Evolutionary conservation across 2,329 filamentous ascomycete genomes (phyloP), one percentile per base, ranked within the genome.

Genomic region (Aspergillus novoparasiticus): DNA sequence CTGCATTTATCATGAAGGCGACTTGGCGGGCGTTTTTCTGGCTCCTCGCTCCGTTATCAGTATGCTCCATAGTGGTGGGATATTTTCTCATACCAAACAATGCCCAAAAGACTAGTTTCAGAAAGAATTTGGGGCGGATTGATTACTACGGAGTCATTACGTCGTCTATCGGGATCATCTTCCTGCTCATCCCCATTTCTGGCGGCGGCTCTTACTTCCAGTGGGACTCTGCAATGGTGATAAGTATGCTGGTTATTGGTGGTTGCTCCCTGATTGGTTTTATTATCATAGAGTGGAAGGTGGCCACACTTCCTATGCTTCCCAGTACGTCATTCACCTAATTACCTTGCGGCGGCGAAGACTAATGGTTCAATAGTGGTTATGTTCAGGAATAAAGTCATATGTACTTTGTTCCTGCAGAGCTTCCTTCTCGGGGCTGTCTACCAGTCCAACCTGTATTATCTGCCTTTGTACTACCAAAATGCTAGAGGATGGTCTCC

Each of bases 181-280:
- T 89, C 14, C 68, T 90, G 2, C 78, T 90, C 21, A 87, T 90
- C 51, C 88, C 88, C 0, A 83, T 90, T 14, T 89, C 87, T 3
- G 86, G 86, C 19, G 86, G 85, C 61, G 86, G 84, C 1, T 81
- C 82, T 0, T 86, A 86, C 63, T 88, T 87, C 65, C 72, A 79
- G 4, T 87, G 85, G 85, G 69, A 79, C 32, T 86, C 83, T 11
- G 78, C 86, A 0, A 82, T 87, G 80, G 83, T 87, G 1, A 86
- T 89, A 26, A 80, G 81, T 43, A 87, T 89, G 85, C 76, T 90
- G 14, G 75, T 76, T 0, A 75, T 87, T 14, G 85, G 85, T 19
- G 74, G 74, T 0, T 69, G 82, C 23, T 81, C 79, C 14, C 71
- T 84, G 32, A 45, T 84, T 16, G 72, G 78, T 0, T 89, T 89